These are phyloP conservation scores for Diplodia seriata DNA, from an alignment of 2,329 filamentous ascomycete genomes.

Conservation along the genomic window DNA sequence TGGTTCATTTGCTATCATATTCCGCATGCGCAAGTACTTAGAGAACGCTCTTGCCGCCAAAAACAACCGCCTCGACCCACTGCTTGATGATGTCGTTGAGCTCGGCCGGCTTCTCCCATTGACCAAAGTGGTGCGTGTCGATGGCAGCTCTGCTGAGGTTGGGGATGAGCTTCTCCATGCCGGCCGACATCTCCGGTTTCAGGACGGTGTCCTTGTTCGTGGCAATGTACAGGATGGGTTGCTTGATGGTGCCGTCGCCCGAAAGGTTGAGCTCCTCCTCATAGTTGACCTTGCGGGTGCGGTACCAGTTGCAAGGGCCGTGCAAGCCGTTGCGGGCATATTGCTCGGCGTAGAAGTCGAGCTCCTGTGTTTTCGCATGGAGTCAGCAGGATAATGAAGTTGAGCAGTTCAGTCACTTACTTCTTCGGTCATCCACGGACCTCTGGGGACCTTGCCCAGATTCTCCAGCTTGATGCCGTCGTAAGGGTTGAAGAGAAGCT, in stretches of 20 bases:
- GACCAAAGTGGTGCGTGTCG: conserved; percentile 78
- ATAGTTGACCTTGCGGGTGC: conserved; percentile 73
- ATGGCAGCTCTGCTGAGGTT: conserved; percentile 72
- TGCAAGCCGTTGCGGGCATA: conserved; percentile 76
- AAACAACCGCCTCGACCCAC: conserved; percentile 69
- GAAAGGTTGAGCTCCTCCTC: conserved; percentile 70
- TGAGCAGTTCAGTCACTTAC: conserved; percentile 44
- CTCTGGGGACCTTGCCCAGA: conserved; percentile 63
- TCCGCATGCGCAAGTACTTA: conserved; percentile 38
- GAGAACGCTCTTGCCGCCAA: conserved; percentile 55
- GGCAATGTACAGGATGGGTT: conserved; percentile 73
- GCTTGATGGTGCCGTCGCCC: conserved; percentile 44
- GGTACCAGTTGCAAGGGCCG: conserved; percentile 88
- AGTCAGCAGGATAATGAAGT: neutral
- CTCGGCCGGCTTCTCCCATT: conserved; percentile 74
- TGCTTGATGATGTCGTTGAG: conserved; percentile 72
- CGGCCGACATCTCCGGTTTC: conserved; percentile 71
- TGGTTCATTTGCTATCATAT: neutral
- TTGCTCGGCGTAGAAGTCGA: conserved; percentile 78
- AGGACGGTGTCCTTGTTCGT: conserved; percentile 76
- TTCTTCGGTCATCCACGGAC: conserved; percentile 68
- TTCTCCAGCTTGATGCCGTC: conserved; percentile 70
- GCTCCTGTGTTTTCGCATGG: conserved; percentile 54
- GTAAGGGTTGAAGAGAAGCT: conserved; percentile 64
- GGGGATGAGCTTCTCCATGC: conserved; percentile 73